Conservation (phyloP, 176 grass and related monocot species). For the Pontederia crassipes region DNA sequence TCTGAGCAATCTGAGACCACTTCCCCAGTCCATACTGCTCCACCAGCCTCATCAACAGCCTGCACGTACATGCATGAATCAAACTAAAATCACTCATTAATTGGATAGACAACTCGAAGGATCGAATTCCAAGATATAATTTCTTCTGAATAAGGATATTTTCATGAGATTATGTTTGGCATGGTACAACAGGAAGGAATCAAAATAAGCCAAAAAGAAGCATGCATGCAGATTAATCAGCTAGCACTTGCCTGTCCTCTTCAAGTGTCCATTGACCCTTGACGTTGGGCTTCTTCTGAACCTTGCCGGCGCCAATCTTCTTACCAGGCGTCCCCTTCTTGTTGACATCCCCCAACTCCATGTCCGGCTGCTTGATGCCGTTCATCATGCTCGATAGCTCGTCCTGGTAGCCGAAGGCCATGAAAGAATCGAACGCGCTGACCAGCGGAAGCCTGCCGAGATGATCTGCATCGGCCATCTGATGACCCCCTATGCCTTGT, state of each 20-base stretch:
- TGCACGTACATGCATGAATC: slow-evolving; percentile 6
- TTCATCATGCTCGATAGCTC: background rate
- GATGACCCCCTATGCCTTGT: background rate
- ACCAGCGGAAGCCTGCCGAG: background rate
- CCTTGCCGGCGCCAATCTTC: slow-evolving; percentile 9
- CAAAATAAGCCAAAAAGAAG: background rate
- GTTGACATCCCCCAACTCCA: background rate
- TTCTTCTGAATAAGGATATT: too few relatives aligned
- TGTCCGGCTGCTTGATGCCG: background rate
- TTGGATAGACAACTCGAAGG: background rate
- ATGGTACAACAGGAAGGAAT: background rate
- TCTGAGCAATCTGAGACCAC: slow-evolving; percentile 80
- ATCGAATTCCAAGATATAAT: background rate
- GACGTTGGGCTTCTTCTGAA: slow-evolving; percentile 45
- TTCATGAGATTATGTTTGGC: background rate
- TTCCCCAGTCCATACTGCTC: slow-evolving; percentile 83
- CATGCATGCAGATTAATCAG: background rate
- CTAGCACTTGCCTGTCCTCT: slow-evolving; percentile 57
- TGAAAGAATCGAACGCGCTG: background rate
- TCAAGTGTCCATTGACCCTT: slow-evolving; percentile 90
- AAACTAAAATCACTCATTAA: background rate
- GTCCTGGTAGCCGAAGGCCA: background rate
- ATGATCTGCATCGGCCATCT: background rate
- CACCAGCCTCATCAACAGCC: slow-evolving; percentile 65
- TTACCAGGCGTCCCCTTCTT: slow-evolving; percentile 2